Percentiles rank a stretch among this genome's conserved stretches.
These are phyloP conservation scores for Bruguiera gymnorhiza DNA, from an alignment of 345 rosid genomes.

Conservation along the genomic window DNA sequence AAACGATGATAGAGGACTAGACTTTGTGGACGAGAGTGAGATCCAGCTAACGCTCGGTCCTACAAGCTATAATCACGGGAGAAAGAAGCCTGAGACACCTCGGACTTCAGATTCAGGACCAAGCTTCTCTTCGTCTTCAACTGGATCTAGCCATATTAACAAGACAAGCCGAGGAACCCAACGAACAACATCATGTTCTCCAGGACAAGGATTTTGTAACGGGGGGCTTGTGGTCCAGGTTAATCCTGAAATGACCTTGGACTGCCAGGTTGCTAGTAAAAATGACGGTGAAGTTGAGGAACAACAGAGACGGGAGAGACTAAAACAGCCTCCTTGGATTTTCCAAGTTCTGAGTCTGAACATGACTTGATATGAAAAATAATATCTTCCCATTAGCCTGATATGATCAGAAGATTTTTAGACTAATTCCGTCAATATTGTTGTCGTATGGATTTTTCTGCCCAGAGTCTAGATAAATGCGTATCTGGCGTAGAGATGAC, in stretches of 20 bases:
- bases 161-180: constrained; percentile 20
- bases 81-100: constrained; percentile 41
- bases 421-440: constrained; percentile 35
- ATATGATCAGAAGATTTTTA: constrained; percentile 28
- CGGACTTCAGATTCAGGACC: constrained; percentile 50
- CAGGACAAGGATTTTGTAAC: constrained; percentile 16
- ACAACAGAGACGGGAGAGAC: constrained; percentile 46
- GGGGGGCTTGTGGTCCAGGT: constrained; percentile 27
- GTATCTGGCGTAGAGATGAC: constrained; percentile 31
- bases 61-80: constrained; percentile 32
- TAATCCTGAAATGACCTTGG: constrained; percentile 21
- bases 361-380: constrained; percentile 41
- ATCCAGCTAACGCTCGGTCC: constrained; percentile 89
- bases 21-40: constrained; percentile 68
- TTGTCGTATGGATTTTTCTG: constrained; percentile 24
- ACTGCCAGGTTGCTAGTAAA: constrained; percentile 24
- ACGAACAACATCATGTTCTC: neutral
- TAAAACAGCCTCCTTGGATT: constrained; percentile 77
- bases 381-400: constrained; percentile 21
- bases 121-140: constrained; percentile 72
- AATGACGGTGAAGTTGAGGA: constrained; percentile 44
- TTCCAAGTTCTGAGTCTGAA: constrained; percentile 73
- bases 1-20: constrained; percentile 26
- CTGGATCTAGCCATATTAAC: constrained; percentile 62
- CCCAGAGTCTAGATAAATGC: constrained; percentile 14